These are phyloP conservation scores for Penicillium decumbens DNA, from an alignment of 2,329 filamentous ascomycete genomes.

Conservation along the genomic window DNA sequence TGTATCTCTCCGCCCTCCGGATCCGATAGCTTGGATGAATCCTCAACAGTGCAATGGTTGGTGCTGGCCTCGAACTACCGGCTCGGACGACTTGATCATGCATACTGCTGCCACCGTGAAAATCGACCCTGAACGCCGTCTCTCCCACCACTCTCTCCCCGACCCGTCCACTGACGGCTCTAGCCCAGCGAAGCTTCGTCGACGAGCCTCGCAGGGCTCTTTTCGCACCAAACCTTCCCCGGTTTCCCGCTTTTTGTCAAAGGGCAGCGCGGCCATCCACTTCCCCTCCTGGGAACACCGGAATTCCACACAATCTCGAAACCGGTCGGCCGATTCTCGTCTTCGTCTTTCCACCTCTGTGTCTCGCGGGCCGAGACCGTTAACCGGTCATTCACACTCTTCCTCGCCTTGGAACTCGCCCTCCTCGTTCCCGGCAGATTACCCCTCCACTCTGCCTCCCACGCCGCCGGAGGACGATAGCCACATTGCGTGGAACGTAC, in stretches of 20 bases:
- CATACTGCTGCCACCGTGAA: constrained; percentile 22
- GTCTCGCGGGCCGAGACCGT: constrained; percentile 30
- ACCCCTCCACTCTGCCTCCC: constrained; percentile 35
- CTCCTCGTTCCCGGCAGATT: constrained; percentile 24
- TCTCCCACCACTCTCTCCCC: constrained; percentile 21
- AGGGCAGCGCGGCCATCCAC: constrained; percentile 40
- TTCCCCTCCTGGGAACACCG: constrained; percentile 53
- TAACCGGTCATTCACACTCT: constrained; percentile 20
- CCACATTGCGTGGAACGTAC: constrained; percentile 36
- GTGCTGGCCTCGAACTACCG: constrained; percentile 22
- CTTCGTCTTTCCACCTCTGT: constrained; percentile 35
- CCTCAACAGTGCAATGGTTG: constrained; percentile 31
- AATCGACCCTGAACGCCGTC: constrained; percentile 20
- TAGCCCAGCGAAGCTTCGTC: constrained; percentile 28
- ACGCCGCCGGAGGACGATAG: constrained; percentile 43
- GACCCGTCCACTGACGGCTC: constrained; percentile 8
- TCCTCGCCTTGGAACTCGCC: constrained; percentile 26
- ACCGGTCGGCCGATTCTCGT: constrained; percentile 27
- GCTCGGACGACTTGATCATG: constrained; percentile 29
- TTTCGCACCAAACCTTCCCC: constrained; percentile 32
- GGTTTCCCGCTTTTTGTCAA: constrained; percentile 36
- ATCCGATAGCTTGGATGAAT: constrained; percentile 31
- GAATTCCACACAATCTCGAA: constrained; percentile 32
- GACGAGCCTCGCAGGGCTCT: constrained; percentile 37
- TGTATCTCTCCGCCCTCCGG: constrained; percentile 13